Percentiles rank a stretch among this genome's conserved stretches.
Evolutionary conservation across 2,329 filamentous ascomycete species (phyloP).

Genomic region (Daldinia eschscholtzii): DNA sequence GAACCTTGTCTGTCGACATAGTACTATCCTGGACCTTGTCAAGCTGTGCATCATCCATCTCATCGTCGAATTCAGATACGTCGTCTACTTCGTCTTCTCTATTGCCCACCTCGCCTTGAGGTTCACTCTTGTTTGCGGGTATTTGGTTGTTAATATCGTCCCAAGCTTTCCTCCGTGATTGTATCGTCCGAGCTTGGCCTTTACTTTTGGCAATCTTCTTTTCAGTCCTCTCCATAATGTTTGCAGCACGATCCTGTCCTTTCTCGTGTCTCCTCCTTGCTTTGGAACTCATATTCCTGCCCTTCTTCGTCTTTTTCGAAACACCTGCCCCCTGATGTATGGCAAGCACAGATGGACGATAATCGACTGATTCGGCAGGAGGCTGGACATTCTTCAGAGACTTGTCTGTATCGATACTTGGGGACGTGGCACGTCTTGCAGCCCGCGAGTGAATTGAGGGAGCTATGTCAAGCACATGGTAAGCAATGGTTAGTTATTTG

Average conservation of each 20-base stretch:
- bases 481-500: constrained; percentile 23
- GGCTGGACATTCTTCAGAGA: constrained; percentile 72
- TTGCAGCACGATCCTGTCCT: constrained; percentile 70
- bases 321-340: constrained; percentile 77
- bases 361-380: constrained; percentile 61
- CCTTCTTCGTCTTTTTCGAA: constrained; percentile 72
- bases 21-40: constrained; percentile 24
- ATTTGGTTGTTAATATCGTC: constrained; percentile 67
- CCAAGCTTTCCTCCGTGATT: constrained; percentile 67
- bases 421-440: constrained; percentile 77
- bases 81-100: constrained; percentile 42
- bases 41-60: constrained; percentile 45
- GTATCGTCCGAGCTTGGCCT: constrained; percentile 60
- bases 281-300: constrained; percentile 68
- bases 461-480: constrained; percentile 57
- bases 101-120: constrained; percentile 25
- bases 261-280: constrained; percentile 69
- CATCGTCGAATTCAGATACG: constrained; percentile 44
- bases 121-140: constrained; percentile 34
- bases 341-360: constrained; percentile 75
- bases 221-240: constrained; percentile 69
- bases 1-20: constrained; percentile 11
- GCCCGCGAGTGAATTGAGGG: constrained; percentile 79
- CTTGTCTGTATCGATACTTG: constrained; percentile 78
- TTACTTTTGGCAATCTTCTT: constrained; percentile 69